phyloP scores from a whole-genome alignment of 345 rosid species.

The Gossypium mustelinum region DNA sequence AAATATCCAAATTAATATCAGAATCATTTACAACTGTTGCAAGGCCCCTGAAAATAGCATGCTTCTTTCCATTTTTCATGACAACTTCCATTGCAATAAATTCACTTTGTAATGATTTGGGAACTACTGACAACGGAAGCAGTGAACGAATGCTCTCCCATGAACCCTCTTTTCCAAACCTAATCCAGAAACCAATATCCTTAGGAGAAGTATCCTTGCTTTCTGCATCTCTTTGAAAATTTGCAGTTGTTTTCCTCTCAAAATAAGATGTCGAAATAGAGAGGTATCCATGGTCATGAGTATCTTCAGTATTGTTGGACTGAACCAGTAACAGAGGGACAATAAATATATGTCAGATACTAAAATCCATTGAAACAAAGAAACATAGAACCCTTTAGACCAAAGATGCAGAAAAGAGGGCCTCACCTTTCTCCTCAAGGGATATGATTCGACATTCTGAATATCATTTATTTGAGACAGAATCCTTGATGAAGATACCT shows the following conservation, averaged over 20 bases:
- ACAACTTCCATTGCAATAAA: constrained; percentile 81
- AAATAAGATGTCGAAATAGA: constrained; percentile 69
- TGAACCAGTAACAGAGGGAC: constrained; percentile 35
- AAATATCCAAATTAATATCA: constrained; percentile 71
- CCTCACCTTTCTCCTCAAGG: constrained; percentile 73
- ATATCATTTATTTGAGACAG: constrained; percentile 50
- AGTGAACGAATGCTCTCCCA: constrained; percentile 87
- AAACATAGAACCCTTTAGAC: background rate
- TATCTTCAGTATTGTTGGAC: constrained; percentile 44
- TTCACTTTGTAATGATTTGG: constrained; percentile 55
- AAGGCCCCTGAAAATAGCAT: constrained; percentile 82
- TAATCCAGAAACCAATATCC: constrained; percentile 91
- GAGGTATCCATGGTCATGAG: constrained; percentile 56
- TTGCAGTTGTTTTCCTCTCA: constrained; percentile 58
- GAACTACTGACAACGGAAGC: constrained; percentile 80
- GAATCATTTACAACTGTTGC: constrained; percentile 81
- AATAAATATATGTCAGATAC: background rate
- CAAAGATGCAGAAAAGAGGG: background rate
- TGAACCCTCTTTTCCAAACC: constrained; percentile 49
- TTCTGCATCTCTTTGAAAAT: constrained; percentile 48
- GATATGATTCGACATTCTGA: constrained; percentile 49
- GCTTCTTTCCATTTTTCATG: constrained; percentile 92
- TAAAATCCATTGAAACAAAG: background rate
- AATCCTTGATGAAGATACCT: constrained; percentile 75
- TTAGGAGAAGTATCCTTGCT: constrained; percentile 36